Evolutionary conservation across 371 early-diverging fungal genomes (phyloP), one percentile per base, ranked within the genome.

Genomic region (Smittium mucronatum): DNA sequence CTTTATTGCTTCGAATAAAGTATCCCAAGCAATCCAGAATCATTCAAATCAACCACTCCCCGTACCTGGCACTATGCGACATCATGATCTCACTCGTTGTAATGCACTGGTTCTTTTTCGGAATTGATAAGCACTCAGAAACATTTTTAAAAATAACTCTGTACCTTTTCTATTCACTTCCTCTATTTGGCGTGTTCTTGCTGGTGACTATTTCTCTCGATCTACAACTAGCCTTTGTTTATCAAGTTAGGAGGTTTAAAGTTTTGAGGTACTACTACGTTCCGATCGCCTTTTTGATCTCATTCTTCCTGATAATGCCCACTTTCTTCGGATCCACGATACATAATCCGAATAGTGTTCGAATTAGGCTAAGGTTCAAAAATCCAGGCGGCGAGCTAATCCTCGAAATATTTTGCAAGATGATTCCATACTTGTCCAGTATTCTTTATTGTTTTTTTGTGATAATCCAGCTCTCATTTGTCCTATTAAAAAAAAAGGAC

Each of bases 21-120:
- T 67, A 36, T 67, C 67, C 67, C 1, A 67, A 67, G 28, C 67
- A 36, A 17, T 67, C 67, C 1, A 67, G 67, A 47, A 67, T 67
- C 2, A 67, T 35, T 15, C 67, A 67, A 31, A 67, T 67, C 5
- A 67, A 67, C 29, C 67, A 67, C 36, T 67, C 67, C 5, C 67
- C 67, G 17, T 67, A 67, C 36, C 35, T 67, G n/a, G 67, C 67
- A 33, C 36, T 36, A 5, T 67, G 67, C 28, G 67, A 67, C 47
- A 67, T 67, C 2, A 28, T 2, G 2, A 25, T 67, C 17, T 11
- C 67, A 67, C 26, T 36, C 2, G 47, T 67, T 15, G 25, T 64
- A 30, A 11, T 67, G 25, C 47, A 47, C 36, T 67, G 30, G 34
- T 67, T 35, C 25, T 47, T 35, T 34, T 8, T 30, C n/a, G 36